phyloP scores from a whole-genome alignment of 441 rosid genomes.

The Brassica hybrid region DNA sequence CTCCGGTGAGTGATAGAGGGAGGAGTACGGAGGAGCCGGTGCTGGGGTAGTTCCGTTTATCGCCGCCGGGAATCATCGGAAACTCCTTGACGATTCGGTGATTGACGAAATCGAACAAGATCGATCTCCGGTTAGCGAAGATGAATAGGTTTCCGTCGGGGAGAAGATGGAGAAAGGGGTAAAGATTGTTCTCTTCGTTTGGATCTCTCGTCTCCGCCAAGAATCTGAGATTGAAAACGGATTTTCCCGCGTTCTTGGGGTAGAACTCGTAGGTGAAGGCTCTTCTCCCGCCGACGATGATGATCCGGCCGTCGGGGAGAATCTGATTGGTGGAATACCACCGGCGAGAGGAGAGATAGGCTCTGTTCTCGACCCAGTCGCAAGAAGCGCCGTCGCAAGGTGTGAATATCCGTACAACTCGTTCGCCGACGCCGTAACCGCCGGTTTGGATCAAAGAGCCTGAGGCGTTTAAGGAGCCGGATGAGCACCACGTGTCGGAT shows the following conservation, averaged over 20 bases:
- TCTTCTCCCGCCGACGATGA: constrained; percentile 71
- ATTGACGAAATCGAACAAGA: constrained; percentile 51
- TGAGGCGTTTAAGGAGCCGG: constrained; percentile 58
- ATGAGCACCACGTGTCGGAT: constrained; percentile 86
- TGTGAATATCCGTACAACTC: constrained; percentile 37
- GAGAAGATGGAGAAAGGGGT: constrained; percentile 73
- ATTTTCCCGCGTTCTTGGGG: constrained; percentile 52
- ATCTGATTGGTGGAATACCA: constrained; percentile 58
- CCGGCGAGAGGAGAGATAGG: constrained; percentile 42
- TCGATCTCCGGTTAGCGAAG: constrained; percentile 71
- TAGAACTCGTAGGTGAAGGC: constrained; percentile 72
- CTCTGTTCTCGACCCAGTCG: constrained; percentile 42
- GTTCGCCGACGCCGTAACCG: constrained; percentile 45
- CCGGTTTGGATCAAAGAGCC: constrained; percentile 57
- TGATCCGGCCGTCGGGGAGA: constrained; percentile 67
- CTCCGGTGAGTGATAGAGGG: constrained; percentile 51
- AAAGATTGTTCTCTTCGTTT: constrained; percentile 71
- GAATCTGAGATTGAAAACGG: constrained; percentile 49
- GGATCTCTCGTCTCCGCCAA: constrained; percentile 61
- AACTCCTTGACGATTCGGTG: constrained; percentile 59
- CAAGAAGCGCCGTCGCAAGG: constrained; percentile 44
- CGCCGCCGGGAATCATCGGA: constrained; percentile 60
- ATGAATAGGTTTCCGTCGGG: constrained; percentile 79
- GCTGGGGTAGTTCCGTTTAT: constrained; percentile 70
- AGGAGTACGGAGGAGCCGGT: constrained; percentile 59